Percentiles rank a stretch among this genome's conserved stretches.
These are phyloP conservation scores for Eucalyptus grandis DNA, from an alignment of 345 rosid genomes.

Conservation along the genomic window DNA sequence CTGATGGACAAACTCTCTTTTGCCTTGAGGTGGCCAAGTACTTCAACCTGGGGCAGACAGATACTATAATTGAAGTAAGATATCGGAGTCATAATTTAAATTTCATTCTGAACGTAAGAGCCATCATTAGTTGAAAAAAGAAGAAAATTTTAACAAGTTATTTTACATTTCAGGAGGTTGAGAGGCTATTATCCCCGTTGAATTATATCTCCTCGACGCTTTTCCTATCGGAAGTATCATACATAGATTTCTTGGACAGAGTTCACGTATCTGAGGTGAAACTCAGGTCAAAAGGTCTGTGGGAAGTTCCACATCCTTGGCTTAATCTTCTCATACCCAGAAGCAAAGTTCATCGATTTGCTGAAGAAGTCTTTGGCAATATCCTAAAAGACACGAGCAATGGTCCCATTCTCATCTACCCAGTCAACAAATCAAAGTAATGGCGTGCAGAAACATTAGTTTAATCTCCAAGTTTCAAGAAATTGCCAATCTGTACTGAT, in stretches of 20 bases:
- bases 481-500: background rate
- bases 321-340: slow-evolving; percentile 87
- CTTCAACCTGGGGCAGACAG: slow-evolving; percentile 26
- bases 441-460: background rate
- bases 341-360: slow-evolving; percentile 57
- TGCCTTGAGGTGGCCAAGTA: slow-evolving; percentile 90
- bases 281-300: slow-evolving; percentile 72
- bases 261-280: slow-evolving; percentile 84
- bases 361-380: slow-evolving; percentile 62
- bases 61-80: slow-evolving; percentile 40
- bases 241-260: slow-evolving; percentile 77
- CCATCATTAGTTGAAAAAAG: background rate
- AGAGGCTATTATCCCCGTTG: slow-evolving; percentile 38
- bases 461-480: background rate
- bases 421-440: slow-evolving; percentile 91
- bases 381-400: slow-evolving; percentile 79
- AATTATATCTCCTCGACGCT: slow-evolving; percentile 65
- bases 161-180: slow-evolving; percentile 46
- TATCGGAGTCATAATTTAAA: background rate
- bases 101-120: background rate
- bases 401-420: slow-evolving; percentile 90
- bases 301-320: slow-evolving; percentile 99
- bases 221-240: slow-evolving; percentile 65
- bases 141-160: background rate
- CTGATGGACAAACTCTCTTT: slow-evolving; percentile 68